Evolutionary conservation across 2,329 filamentous ascomycete species (phyloP).

Genomic region (Tolypocladium nubicola): DNA sequence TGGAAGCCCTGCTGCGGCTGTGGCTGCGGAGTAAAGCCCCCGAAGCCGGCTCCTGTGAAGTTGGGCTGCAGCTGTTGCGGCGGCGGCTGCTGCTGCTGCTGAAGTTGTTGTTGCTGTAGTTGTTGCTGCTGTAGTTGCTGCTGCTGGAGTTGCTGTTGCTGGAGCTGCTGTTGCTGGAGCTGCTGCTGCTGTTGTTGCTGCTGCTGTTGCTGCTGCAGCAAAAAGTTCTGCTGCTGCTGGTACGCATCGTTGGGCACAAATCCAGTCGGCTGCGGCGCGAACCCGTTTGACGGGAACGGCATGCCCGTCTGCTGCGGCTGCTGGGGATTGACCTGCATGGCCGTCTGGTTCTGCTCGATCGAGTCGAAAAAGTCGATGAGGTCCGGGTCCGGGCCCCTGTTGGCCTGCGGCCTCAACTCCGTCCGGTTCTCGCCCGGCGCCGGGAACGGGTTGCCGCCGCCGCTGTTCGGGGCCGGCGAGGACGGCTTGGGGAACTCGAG

Average conservation of each 20-base stretch:
- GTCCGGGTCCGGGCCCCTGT: constrained; percentile 61
- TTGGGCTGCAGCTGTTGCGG: constrained; percentile 34
- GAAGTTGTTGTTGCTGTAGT: constrained; percentile 22
- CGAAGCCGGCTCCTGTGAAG: constrained; percentile 68
- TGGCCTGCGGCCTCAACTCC: constrained; percentile 33
- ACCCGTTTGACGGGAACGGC: constrained; percentile 14
- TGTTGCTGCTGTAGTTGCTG: constrained; percentile 12
- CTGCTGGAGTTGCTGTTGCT: constrained; percentile 17
- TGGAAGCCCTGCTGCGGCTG: constrained; percentile 50
- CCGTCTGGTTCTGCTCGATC: constrained; percentile 79
- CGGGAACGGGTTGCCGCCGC: constrained; percentile 31
- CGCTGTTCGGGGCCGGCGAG: constrained; percentile 16
- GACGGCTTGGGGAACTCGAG: constrained; percentile 25
- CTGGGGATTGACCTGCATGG: constrained; percentile 41
- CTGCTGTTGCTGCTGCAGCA: constrained; percentile 20
- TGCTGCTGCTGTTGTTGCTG: constrained; percentile 20
- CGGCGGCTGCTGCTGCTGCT: constrained; percentile 18
- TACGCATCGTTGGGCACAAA: constrained; percentile 18
- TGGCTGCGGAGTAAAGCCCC: constrained; percentile 63
- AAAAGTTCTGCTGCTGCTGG: constrained; percentile 21
- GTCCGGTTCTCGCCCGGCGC: constrained; percentile 20
- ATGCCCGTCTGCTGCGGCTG: constrained; percentile 25
- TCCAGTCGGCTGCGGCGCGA: constrained; percentile 15
- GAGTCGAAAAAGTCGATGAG: constrained; percentile 93
- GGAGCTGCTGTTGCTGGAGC: constrained; percentile 19